Conservation (phyloP, 352 stramenopile genomes). For the Phytopythium chamaehyphon region DNA sequence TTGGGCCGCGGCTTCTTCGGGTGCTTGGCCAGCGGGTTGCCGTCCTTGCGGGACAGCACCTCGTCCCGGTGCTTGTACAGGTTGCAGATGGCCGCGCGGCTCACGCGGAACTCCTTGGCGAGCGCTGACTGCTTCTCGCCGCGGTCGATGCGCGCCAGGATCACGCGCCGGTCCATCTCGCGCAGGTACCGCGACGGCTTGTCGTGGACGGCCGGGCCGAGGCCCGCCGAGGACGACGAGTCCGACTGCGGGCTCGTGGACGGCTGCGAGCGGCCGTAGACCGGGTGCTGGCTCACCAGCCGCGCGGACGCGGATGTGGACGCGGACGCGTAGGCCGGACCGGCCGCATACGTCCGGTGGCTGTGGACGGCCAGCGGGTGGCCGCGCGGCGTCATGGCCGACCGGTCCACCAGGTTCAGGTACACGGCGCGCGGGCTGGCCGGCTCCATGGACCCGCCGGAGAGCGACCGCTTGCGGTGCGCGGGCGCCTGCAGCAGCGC, state of each 20-base stretch:
- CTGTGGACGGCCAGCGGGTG: not conserved
- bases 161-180: slow-evolving; percentile 55
- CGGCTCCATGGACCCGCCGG: not conserved
- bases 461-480: not conserved
- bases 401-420: not conserved
- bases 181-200: slow-evolving; percentile 58
- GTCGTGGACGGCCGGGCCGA: not conserved
- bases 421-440: slow-evolving; percentile 1
- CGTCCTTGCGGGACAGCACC: slow-evolving; percentile 36
- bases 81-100: slow-evolving; percentile 58
- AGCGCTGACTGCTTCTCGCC: slow-evolving; percentile 62
- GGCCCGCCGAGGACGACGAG: not conserved
- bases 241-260: not conserved
- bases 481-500: not conserved
- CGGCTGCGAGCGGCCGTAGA: not conserved
- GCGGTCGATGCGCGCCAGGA: slow-evolving; percentile 41
- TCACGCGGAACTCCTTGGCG: slow-evolving; percentile 65
- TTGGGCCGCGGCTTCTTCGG: slow-evolving; percentile 39
- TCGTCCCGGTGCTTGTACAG: slow-evolving; percentile 52
- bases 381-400: slow-evolving; percentile 2
- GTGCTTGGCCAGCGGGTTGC: slow-evolving; percentile 53
- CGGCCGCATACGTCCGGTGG: too few relatives aligned
- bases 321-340: too few relatives aligned
- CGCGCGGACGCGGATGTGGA: not conserved
- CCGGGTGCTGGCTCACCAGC: not conserved